Conservation (phyloP, 768 basidiomycete species). For the Kwoniella dejecticola region DNA sequence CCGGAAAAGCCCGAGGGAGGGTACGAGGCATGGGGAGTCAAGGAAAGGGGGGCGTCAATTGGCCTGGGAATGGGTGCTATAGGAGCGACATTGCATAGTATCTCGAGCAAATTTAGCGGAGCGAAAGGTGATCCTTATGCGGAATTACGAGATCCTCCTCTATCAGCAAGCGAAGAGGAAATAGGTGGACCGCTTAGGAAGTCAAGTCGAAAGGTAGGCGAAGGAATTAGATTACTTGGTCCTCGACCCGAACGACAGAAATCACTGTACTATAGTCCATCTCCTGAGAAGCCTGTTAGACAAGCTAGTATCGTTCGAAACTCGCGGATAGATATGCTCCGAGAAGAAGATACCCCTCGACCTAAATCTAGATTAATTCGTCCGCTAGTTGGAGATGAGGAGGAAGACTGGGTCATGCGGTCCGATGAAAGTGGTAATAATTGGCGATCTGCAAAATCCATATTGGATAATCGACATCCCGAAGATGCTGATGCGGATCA, state of each 20-base stretch:
- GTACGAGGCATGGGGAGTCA: conserved; percentile 10
- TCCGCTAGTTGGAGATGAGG: conserved; percentile 19
- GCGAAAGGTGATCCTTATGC: conserved; percentile 22
- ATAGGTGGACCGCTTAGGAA: conserved; percentile 23
- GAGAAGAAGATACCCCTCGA: conserved; percentile 49
- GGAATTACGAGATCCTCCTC: conserved; percentile 11
- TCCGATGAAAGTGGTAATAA: conserved; percentile 18
- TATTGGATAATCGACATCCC: conserved; percentile 16
- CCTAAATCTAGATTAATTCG: conserved; percentile 2
- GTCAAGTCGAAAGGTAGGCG: conserved; percentile 36
- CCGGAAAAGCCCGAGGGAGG: conserved; percentile 2
- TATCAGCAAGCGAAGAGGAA: not conserved
- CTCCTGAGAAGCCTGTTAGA: conserved; percentile 9
- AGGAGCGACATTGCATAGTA: conserved; percentile 29
- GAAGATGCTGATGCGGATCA: conserved; percentile 6
- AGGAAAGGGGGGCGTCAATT: conserved; percentile 24
- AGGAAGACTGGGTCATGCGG: conserved; percentile 34
- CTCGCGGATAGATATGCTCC: conserved; percentile 49
- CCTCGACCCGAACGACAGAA: conserved; percentile 55
- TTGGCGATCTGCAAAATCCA: conserved; percentile 34
- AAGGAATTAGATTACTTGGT: conserved; percentile 56
- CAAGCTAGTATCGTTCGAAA: conserved; percentile 41
- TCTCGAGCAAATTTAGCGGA: conserved; percentile 21
- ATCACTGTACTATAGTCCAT: conserved; percentile 13
- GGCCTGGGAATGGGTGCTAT: conserved; percentile 39